Conservation (phyloP, 352 stramenopile species). For the Globisporangium abappressorium region DNA sequence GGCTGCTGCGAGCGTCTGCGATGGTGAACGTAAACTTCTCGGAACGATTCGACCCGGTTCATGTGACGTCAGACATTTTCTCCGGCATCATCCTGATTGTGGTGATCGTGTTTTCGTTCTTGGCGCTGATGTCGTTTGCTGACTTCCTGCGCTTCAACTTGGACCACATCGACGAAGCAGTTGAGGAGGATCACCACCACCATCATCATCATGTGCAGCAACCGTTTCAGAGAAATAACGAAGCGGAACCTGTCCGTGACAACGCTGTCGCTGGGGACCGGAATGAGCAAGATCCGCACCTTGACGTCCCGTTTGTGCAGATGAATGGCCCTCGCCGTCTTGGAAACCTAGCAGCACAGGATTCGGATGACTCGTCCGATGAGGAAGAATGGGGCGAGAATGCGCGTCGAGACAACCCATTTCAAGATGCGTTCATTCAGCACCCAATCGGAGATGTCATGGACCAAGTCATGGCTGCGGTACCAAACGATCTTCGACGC, state of each 20-base stretch:
- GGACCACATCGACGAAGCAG: conserved; percentile 77
- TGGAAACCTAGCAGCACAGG: conserved; percentile 35
- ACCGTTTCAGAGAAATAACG: conserved; percentile 11
- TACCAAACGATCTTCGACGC: conserved; percentile 37
- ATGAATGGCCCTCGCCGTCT: conserved; percentile 30
- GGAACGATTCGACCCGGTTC: conserved; percentile 65
- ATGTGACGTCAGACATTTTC: conserved; percentile 85
- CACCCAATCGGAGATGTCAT: conserved; percentile 32
- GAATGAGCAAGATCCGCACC: conserved; percentile 27
- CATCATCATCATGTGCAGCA: conserved; percentile 21
- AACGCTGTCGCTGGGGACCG: conserved; percentile 3
- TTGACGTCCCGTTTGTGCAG: conserved; percentile 33
- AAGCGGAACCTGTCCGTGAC: background rate
- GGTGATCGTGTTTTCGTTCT: conserved; percentile 92
- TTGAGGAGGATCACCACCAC: conserved; percentile 35
- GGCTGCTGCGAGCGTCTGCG: conserved; percentile 83
- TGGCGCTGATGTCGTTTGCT: conserved; percentile 93
- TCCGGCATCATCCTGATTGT: conserved; percentile 89
- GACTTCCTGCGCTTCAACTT: conserved; percentile 92
- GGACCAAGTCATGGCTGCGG: conserved; percentile 14
- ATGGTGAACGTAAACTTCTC: conserved; percentile 86
- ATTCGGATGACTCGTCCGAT: conserved; percentile 55
- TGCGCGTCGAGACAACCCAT: conserved; percentile 25
- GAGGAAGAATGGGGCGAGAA: conserved; percentile 38
- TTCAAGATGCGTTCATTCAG: conserved; percentile 41